A percentile compares a stretch with the other conserved stretches of the same genome.
phyloP scores from a whole-genome alignment of 208 protist genomes.

The Crithidia brevicula region DNA sequence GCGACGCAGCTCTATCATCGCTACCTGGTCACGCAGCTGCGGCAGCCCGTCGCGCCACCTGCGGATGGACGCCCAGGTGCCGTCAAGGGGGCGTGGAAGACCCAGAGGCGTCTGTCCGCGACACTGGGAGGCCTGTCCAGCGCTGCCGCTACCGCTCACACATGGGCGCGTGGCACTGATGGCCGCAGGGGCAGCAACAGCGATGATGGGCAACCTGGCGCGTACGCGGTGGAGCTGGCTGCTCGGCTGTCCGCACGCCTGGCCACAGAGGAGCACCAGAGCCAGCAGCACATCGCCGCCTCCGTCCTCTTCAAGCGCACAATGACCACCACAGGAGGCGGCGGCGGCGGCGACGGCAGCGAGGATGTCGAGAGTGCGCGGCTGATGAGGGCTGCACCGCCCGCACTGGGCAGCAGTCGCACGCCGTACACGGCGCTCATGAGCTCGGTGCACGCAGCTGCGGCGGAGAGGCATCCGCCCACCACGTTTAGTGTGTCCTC shows the following conservation, averaged over 20 bases:
- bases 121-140: conserved; percentile 10
- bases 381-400: conserved; percentile 1
- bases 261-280: conserved; percentile 23
- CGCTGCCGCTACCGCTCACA: neutral
- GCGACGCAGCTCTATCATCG: conserved; percentile 49
- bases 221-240: conserved; percentile 16
- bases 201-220: neutral
- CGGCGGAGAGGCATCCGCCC: conserved; percentile 11
- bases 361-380: neutral
- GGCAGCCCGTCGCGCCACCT: conserved; percentile 34
- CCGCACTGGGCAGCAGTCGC: conserved; percentile 25
- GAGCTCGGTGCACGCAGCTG: conserved; percentile 18
- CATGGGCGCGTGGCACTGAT: too few species aligned
- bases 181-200: neutral
- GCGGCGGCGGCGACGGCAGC: too few species aligned
- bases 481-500: conserved; percentile 3
- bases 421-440: conserved; percentile 26
- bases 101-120: conserved; percentile 26
- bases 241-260: conserved; percentile 26
- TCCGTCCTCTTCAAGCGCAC: neutral
- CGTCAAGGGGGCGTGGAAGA: conserved; percentile 31
- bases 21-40: conserved; percentile 62
- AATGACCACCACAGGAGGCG: too few species aligned
- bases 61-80: conserved; percentile 31
- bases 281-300: conserved; percentile 23